A percentile compares a stretch with the other conserved stretches of the same genome.
Conservation (phyloP, 768 basidiomycete species). For the Boletus rubropictus region DNA sequence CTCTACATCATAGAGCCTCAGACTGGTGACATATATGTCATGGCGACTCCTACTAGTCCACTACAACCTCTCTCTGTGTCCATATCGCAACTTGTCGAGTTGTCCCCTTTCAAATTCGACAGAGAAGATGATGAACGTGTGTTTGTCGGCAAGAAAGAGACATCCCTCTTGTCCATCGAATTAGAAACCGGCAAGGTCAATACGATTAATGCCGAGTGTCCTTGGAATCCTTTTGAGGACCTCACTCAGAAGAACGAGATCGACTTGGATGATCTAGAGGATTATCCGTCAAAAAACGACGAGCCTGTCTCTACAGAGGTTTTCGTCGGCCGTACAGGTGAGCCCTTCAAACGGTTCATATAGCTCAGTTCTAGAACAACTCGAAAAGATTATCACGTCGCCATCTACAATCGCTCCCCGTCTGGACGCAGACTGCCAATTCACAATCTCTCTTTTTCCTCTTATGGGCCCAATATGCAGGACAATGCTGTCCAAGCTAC, state of each 20-base stretch:
- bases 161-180: constrained; percentile 68
- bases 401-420: constrained; percentile 59
- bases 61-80: constrained; percentile 87
- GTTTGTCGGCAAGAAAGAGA: constrained; percentile 90
- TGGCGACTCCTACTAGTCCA: constrained; percentile 58
- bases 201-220: constrained; percentile 71
- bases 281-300: constrained; percentile 34
- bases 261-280: constrained; percentile 58
- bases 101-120: constrained; percentile 75
- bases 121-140: constrained; percentile 52
- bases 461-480: constrained; percentile 89
- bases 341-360: constrained; percentile 16
- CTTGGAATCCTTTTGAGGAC: constrained; percentile 65
- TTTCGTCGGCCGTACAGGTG: constrained; percentile 64
- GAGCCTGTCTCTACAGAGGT: constrained; percentile 37
- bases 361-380: constrained; percentile 3
- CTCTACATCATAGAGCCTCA: constrained; percentile 94
- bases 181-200: constrained; percentile 77
- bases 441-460: constrained; percentile 86
- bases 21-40: constrained; percentile 88
- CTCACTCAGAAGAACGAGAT: constrained; percentile 38
- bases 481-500: constrained; percentile 65
- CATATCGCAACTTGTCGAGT: constrained; percentile 87
- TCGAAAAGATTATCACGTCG: constrained; percentile 77
- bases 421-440: constrained; percentile 39